phyloP scores from a whole-genome alignment of 2,329 filamentous ascomycete genomes.

The Colletotrichum phormii region DNA sequence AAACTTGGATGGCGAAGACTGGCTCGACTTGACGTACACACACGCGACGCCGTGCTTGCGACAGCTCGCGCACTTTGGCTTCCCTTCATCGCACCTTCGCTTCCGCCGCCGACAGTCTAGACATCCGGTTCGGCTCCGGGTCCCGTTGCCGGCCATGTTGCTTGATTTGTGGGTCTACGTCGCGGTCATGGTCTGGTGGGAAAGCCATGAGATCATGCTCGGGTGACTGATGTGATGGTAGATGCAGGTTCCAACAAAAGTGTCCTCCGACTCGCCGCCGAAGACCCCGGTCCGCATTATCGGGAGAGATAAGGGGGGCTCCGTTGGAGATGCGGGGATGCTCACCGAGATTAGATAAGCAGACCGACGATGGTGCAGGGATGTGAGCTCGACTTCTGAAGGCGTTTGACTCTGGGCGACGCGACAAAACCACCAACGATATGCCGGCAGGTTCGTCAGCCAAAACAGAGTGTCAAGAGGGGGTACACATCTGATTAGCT shows the following conservation, averaged over 20 bases:
- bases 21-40: background rate
- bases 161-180: background rate
- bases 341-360: background rate
- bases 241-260: background rate
- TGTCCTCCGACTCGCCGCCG: background rate
- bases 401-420: too few relatives aligned
- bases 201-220: background rate
- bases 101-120: constrained; percentile 15
- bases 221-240: background rate
- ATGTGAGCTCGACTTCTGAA: too few relatives aligned
- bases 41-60: background rate
- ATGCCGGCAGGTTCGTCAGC: background rate
- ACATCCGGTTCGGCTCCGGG: constrained; percentile 8
- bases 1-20: constrained; percentile 1
- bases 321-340: background rate
- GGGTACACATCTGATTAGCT: background rate
- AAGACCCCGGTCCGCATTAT: background rate
- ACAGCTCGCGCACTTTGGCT: constrained; percentile 7
- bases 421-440: background rate
- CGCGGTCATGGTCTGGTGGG: background rate
- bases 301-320: background rate
- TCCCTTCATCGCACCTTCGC: background rate
- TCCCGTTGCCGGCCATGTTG: constrained; percentile 9
- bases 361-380: background rate
- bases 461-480: background rate